Base-by-base conservation (phyloP, 805 yeast genomes). In the Komagataella ulmi region DNA sequence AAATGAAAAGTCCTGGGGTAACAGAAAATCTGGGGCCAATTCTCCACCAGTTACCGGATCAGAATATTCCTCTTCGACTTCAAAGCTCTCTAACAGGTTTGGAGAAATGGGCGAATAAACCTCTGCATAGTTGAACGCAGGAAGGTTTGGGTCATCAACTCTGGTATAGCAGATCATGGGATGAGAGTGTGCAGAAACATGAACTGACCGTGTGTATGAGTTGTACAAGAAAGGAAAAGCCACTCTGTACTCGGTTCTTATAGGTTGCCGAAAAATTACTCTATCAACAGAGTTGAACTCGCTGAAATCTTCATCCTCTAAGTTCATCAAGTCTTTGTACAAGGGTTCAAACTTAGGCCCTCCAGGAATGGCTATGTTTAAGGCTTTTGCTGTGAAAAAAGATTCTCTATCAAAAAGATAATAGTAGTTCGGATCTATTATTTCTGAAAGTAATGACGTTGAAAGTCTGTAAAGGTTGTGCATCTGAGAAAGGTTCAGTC, bases 261-360 rank as follows among this genome's bases (percentile, higher is more conserved):
- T 69, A 0, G 88, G 87, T 14, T 70, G 70, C 54, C 99, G 74
- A 66, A 87, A 84, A 19, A 93, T 88, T 21, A 89, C 80, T 61
- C 96, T 71, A 61, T 90, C 97, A 45, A 91, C 76, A 7, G 96
- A 79, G 59, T 90, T 90, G 68, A 93, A 90, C 64, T 91, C 98
- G 51, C 86, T 88, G 65, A 76, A 85, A 62, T 90, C 97, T 54
- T 85, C 91, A 24, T 65, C 63, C 48, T 80, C 85, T 24, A 75
- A 74, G 57, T 81, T 81, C 44, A 72, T 69, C 6, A 30, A 6
- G 50, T 83, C 86, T 54, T 82, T 80, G 66, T 74, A 80, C 14
- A 90, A 66, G 0, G 96, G 96, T 67, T 90, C 98, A 65, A 89
- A 93, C 62, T 85, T 87, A 10, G 99, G 98, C 0, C 99, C 99